These are phyloP conservation scores for Tetrahymena malaccensis DNA, from an alignment of 73 alveolate genomes.

Conservation along the genomic window DNA sequence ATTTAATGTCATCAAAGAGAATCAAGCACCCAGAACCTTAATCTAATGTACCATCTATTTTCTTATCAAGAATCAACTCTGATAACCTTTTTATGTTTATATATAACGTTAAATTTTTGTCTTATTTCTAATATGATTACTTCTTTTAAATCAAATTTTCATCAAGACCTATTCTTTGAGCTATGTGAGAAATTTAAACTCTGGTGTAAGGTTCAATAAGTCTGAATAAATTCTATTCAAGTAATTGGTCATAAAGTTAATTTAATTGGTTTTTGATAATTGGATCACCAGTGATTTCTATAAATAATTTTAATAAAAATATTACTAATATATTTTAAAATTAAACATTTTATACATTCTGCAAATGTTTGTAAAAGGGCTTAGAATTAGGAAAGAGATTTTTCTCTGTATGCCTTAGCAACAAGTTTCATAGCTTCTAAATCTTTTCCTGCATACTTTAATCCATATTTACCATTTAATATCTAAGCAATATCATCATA, in stretches of 20 bases:
- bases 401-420: conserved; percentile 67
- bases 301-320: not conserved
- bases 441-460: conserved; percentile 76
- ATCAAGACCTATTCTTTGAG: conserved; percentile 37
- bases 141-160: conserved; percentile 30
- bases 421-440: conserved; percentile 84
- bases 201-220: conserved; percentile 86
- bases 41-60: conserved; percentile 89
- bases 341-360: not conserved
- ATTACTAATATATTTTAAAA: too few relatives aligned
- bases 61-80: conserved; percentile 85
- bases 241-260: conserved; percentile 64
- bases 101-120: not conserved
- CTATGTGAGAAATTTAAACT: conserved; percentile 77
- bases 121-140: not conserved
- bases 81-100: conserved; percentile 55
- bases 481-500: conserved; percentile 75
- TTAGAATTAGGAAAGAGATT: conserved; percentile 59
- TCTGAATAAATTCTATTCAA: conserved; percentile 80
- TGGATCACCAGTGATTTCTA: conserved; percentile 60
- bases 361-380: not conserved
- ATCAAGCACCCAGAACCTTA: conserved; percentile 89
- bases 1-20: conserved; percentile 59
- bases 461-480: conserved; percentile 50
- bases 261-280: conserved; percentile 65